Conservation (phyloP, 2,329 filamentous ascomycete species). For the Microthyrium microscopicum region DNA sequence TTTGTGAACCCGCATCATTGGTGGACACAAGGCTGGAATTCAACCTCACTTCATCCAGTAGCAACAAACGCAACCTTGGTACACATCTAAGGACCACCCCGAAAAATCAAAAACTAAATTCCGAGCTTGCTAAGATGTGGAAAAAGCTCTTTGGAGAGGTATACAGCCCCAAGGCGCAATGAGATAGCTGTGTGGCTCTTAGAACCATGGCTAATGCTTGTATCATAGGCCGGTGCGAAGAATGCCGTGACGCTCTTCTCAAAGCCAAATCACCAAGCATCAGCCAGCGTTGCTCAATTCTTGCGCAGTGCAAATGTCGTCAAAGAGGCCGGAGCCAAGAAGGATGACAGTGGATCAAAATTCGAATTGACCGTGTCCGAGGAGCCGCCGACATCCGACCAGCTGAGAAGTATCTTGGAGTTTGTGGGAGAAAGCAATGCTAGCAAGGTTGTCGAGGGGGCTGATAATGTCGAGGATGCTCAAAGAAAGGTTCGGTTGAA, state of each 20-base stretch:
- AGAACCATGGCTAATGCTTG: conserved; percentile 3
- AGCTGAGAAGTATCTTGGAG: conserved; percentile 68
- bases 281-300: conserved; percentile 53
- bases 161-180: conserved; percentile 1
- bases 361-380: conserved; percentile 84
- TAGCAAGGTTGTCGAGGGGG: conserved; percentile 55
- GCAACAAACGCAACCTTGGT: no score
- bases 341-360: conserved; percentile 47
- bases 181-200: background rate
- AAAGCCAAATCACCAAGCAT: conserved; percentile 57
- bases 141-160: conserved; percentile 32
- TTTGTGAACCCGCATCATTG: no score
- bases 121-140: conserved; percentile 23
- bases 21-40: no score
- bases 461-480: conserved; percentile 58
- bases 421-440: conserved; percentile 52
- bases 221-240: conserved; percentile 27
- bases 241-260: conserved; percentile 96
- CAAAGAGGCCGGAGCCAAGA: conserved; percentile 54
- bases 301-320: conserved; percentile 56
- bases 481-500: conserved; percentile 61
- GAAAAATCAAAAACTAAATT: conserved; percentile 4
- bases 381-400: conserved; percentile 60
- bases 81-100: conserved; percentile 6
- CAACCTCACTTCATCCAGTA: no score